Percentiles rank a stretch among this genome's conserved stretches.
These are phyloP conservation scores for Spongospora subterranea DNA, from an alignment of 208 protist genomes.

Conservation along the genomic window DNA sequence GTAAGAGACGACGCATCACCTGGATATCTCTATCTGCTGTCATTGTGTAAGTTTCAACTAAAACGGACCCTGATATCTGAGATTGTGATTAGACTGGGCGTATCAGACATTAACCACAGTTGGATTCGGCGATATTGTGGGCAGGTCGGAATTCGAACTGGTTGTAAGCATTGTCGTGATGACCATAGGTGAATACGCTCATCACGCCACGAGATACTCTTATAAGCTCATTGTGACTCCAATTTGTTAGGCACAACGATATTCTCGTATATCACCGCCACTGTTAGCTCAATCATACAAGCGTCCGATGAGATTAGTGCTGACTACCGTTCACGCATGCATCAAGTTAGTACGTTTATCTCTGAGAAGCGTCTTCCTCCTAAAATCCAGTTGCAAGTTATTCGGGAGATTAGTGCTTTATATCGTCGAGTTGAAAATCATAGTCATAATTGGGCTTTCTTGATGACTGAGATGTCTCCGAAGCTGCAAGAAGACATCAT, in stretches of 20 bases:
- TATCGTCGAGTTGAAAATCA: background rate
- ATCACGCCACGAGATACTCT: background rate
- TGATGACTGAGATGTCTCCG: slow-evolving; percentile 33
- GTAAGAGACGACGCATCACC: background rate
- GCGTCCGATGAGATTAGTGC: background rate
- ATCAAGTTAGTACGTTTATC: background rate
- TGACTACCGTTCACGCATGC: slow-evolving; percentile 38
- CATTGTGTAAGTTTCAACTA: background rate
- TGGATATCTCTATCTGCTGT: slow-evolving; percentile 9
- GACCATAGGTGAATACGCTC: background rate
- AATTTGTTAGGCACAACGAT: slow-evolving; percentile 28
- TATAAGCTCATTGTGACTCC: background rate
- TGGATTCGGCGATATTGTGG: slow-evolving; percentile 52
- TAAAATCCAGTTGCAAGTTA: background rate
- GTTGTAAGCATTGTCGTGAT: background rate
- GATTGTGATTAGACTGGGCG: slow-evolving; percentile 27
- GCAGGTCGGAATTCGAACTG: background rate
- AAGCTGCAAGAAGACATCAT: slow-evolving; percentile 49
- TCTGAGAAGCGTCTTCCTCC: slow-evolving; percentile 6
- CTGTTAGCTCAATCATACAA: background rate
- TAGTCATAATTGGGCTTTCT: background rate
- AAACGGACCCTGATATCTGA: background rate
- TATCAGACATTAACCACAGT: slow-evolving; percentile 54
- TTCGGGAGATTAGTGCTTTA: background rate
- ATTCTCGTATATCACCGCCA: slow-evolving; percentile 48